A percentile compares a stretch with the other conserved stretches of the same genome.
phyloP scores from a whole-genome alignment of 345 rosid genomes.

The Camelina laxa region DNA sequence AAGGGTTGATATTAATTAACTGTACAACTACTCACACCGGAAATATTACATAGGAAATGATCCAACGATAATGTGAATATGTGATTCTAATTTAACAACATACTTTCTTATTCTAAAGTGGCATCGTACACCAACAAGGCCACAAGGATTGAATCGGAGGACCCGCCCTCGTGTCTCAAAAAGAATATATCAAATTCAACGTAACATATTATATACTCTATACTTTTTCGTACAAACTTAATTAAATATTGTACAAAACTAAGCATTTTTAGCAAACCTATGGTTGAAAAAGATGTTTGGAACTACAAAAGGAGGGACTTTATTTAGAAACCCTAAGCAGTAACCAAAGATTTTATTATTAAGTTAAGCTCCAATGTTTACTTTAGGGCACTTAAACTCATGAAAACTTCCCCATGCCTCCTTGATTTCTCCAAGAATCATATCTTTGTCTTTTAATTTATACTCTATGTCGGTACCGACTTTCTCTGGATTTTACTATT shows the following conservation, averaged over 20 bases:
- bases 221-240: not conserved
- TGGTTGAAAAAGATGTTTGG: slow-evolving; percentile 35
- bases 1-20: not conserved
- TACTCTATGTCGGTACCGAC: slow-evolving; percentile 38
- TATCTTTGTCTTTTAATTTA: slow-evolving; percentile 19
- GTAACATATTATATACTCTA: not conserved
- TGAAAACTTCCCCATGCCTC: slow-evolving; percentile 38
- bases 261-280: slow-evolving; percentile 34
- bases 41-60: slow-evolving; percentile 12
- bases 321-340: slow-evolving; percentile 40
- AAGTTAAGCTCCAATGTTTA: slow-evolving; percentile 21
- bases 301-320: slow-evolving; percentile 29
- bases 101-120: slow-evolving; percentile 17
- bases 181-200: slow-evolving; percentile 27
- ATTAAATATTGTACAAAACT: slow-evolving; percentile 2
- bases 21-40: not conserved
- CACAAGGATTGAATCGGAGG: slow-evolving; percentile 44
- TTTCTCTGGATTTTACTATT: slow-evolving; percentile 29
- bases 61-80: not conserved
- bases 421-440: slow-evolving; percentile 36
- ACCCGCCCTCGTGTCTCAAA: slow-evolving; percentile 44
- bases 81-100: no score
- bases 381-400: slow-evolving; percentile 48
- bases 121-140: slow-evolving; percentile 17
- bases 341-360: slow-evolving; percentile 11